Percentiles rank a stretch among this genome's conserved stretches.
phyloP scores from a whole-genome alignment of 192 early-diverging fungal genomes.

The Coemansia reversa region DNA sequence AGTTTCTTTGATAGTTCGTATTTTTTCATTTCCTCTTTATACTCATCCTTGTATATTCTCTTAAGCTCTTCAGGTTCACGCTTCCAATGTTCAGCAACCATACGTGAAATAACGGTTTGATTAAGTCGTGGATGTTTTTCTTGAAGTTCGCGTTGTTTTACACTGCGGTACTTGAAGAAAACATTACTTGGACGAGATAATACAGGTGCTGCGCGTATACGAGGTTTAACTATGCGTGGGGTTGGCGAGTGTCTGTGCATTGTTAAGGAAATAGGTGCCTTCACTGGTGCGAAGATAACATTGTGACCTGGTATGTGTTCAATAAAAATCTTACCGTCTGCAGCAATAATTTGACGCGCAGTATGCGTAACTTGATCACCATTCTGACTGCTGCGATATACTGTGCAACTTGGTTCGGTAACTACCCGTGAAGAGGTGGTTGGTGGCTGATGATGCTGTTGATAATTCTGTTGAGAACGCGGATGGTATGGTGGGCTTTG shows the following conservation, averaged over 20 bases:
- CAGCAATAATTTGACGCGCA: conserved; percentile 33
- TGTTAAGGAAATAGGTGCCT: conserved; percentile 5
- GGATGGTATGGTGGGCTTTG: neutral
- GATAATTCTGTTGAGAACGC: conserved; percentile 6
- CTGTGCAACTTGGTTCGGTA: conserved; percentile 32
- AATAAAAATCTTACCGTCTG: conserved; percentile 42
- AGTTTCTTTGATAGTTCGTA: conserved; percentile 50
- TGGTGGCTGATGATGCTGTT: conserved; percentile 5
- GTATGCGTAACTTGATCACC: conserved; percentile 22
- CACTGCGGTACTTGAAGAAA: conserved; percentile 57
- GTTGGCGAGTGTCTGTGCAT: conserved; percentile 10
- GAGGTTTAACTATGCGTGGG: conserved; percentile 23
- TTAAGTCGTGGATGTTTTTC: conserved; percentile 44
- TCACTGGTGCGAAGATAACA: conserved; percentile 35
- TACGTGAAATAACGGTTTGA: conserved; percentile 54
- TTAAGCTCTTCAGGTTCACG: conserved; percentile 45
- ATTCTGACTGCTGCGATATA: conserved; percentile 23
- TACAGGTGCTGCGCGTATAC: neutral
- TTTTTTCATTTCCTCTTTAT: conserved; percentile 44
- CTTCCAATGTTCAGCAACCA: conserved; percentile 55
- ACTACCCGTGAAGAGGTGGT: conserved; percentile 32
- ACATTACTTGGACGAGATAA: conserved; percentile 49
- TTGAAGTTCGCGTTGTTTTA: conserved; percentile 45
- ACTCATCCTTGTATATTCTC: conserved; percentile 35
- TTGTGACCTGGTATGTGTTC: conserved; percentile 47